Evolutionary conservation across 2,329 filamentous ascomycete genomes (phyloP), one percentile per base, ranked within the genome.

Genomic region (Diaporthe sp.): DNA sequence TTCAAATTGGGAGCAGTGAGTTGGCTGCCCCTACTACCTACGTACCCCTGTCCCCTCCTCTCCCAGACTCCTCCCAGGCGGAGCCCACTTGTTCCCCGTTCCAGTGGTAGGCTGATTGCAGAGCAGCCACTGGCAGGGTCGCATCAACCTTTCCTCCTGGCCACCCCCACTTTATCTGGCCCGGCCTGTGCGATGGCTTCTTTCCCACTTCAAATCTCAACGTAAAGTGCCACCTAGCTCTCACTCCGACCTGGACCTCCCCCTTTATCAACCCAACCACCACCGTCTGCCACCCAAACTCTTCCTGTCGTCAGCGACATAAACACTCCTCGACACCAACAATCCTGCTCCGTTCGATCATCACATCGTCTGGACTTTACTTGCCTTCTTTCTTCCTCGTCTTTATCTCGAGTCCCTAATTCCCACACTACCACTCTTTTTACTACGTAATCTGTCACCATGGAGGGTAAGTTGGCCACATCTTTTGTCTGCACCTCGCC

Each of bases 381-480:
- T 77, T 75, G 75, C 76, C 77, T 80, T 79, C 79, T 78, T 78
- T 78, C 80, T 81, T 79, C 65, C 65, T 75, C 74, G 55, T 76
- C 78, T 73, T 76, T 78, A 79, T 78, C 75, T 79, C 78, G 79
- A 81, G 51, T 55, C 37, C 72, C 80, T 77, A 80, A 68, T 82
- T 82, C 79, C 75, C 76, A 79, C 78, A 74, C 74, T 72, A 65
- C 57, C 74, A 77, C 75, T 76, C 58, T 69, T 76, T 70, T 71
- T 75, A 76, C 82, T 82, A 84, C 82, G 79, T 84, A 87, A 89
- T 86, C 86, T 84, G 84, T 85, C 87, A 87, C 84, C 84, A 91
- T 91, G 89, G 89, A 89, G 86, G 87, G 87, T 89, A 87, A 81
- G 86, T 84, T 78, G 78, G 78, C 73, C 77, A 80, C 80, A 79